Conservation (phyloP, 495 filamentous ascomycete genomes). For the Aspergillus mulundensis region DNA sequence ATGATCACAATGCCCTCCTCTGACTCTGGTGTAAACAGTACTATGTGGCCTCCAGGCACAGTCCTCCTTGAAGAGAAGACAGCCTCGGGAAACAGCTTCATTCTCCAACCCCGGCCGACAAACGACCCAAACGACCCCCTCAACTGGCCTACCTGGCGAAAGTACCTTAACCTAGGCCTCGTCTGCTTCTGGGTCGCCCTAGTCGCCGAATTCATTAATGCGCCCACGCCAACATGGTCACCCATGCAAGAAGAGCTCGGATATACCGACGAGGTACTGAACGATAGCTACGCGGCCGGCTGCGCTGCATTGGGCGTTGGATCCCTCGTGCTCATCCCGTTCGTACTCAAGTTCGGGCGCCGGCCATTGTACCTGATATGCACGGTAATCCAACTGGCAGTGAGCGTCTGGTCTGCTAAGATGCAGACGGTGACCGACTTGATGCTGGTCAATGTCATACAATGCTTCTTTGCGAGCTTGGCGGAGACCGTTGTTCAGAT, state of each 20-base stretch:
- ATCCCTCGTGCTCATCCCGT: constrained; percentile 39
- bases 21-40: neutral
- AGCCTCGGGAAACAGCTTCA: neutral
- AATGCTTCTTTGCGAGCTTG: constrained; percentile 34
- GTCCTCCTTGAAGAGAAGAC: neutral
- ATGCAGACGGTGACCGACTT: constrained; percentile 29
- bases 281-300: constrained; percentile 33
- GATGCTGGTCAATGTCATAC: constrained; percentile 32
- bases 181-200: constrained; percentile 1
- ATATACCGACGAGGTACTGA: constrained; percentile 33
- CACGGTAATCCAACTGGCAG: constrained; percentile 27
- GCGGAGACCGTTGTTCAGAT: constrained; percentile 44
- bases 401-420: constrained; percentile 36
- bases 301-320: constrained; percentile 39
- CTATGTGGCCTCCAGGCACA: neutral
- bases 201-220: constrained; percentile 18
- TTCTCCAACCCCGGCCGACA: neutral
- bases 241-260: constrained; percentile 35
- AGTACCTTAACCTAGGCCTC: constrained; percentile 1
- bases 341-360: constrained; percentile 43
- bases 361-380: constrained; percentile 43
- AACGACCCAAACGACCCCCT: neutral
- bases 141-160: constrained; percentile 1
- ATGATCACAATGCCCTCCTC: neutral
- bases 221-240: constrained; percentile 38